Conservation (phyloP, 257 asterid genomes). For the Ajuga chamaepitys region DNA sequence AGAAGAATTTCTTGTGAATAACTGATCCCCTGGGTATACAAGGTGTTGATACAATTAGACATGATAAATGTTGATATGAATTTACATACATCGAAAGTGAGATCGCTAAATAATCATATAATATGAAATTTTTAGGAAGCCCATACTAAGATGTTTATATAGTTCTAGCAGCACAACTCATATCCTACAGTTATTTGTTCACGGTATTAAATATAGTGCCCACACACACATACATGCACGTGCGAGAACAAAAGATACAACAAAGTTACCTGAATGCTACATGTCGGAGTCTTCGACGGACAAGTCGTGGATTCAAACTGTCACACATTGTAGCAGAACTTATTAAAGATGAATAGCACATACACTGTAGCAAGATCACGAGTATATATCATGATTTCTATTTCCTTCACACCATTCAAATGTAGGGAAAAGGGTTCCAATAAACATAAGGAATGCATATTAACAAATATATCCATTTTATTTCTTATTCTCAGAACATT, state of each 20-base stretch:
- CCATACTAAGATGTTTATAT: not conserved
- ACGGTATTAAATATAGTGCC: not conserved
- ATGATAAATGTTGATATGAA: not conserved
- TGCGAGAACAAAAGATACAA: not conserved
- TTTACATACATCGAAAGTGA: not conserved
- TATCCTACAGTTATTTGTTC: not conserved
- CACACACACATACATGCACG: not conserved
- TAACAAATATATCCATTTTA: not conserved
- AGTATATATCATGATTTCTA: not conserved
- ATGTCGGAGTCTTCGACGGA: constrained; percentile 86
- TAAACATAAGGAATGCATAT: too few species aligned
- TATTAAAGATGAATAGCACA: not conserved
- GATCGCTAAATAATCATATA: not conserved
- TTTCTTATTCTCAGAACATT: not conserved
- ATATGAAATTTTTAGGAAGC: not conserved
- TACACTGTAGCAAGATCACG: not conserved
- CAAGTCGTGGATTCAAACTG: constrained; percentile 84
- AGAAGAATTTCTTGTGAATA: constrained; percentile 78
- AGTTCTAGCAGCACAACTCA: not conserved
- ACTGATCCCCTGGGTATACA: constrained; percentile 85
- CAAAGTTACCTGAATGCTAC: constrained; percentile 68
- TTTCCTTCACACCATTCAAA: not conserved
- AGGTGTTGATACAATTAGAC: too few species aligned
- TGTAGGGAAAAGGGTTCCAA: not conserved
- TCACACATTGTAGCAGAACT: constrained; percentile 10